Evolutionary conservation across 2,329 filamentous ascomycete species (phyloP), one percentile per base, ranked within the genome.

Genomic region (Dothiorella sarmentorum): DNA sequence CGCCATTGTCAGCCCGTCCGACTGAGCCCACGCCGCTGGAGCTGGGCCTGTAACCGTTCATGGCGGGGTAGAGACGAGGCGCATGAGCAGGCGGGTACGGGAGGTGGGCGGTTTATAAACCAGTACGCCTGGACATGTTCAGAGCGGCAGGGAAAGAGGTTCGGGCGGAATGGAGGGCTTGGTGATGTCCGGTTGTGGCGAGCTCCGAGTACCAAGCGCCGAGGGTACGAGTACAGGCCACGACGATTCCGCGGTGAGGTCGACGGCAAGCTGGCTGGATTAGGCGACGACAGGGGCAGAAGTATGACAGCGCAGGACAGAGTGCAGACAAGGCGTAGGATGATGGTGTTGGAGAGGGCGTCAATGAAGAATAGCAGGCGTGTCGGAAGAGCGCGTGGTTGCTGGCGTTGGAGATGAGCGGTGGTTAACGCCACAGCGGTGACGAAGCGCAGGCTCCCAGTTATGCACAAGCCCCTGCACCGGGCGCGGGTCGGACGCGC

Each of bases 1-100:
- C 68, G 60, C 67, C 61, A 66, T 65, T 64, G 59, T 62, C 68
- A 61, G 63, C 63, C 61, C 62, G 66, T 60, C 57, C 64, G 40
- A 65, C 64, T 56, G 65, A 62, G 61, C 63, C 66, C 45, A 53
- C 60, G 61, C 60, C 57, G 52, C 60, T 63, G 37, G 62, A 63
- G 61, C 66, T 68, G 60, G 68, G 55, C 26, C 61, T 49, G 49
- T 60, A 60, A 27, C 58, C 58, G 37, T 55, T 62, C 61, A 62
- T 60, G 40, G 58, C 42, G 49, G 27, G 38, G 26, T 29, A 49
- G 44, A n/a, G 61, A 35, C 22, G 38, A 7, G n/a, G 42, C 20
- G 44, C 42, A 47, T 60, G 58, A 29, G 49, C 49, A 42, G 44
- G 56, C 55, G 55, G 20, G 43, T 11, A 33, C 22, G 31, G 33